Percentiles rank a stretch among this genome's conserved stretches.
phyloP scores from a whole-genome alignment of 306 rosid genomes.

The Castanospermum australe region DNA sequence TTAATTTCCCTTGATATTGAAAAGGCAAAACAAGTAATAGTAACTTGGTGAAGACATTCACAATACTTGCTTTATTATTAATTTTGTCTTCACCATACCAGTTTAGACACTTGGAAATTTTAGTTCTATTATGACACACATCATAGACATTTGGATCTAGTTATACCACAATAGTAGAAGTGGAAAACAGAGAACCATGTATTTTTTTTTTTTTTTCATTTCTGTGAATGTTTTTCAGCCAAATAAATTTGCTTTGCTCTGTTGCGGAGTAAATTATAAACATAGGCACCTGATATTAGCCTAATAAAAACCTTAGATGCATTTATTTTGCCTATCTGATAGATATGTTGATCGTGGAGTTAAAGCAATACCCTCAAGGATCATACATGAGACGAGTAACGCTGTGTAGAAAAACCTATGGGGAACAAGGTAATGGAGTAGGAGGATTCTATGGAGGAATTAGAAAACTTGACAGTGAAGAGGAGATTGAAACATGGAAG shows the following conservation, averaged over 20 bases:
- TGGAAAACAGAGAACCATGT: not conserved
- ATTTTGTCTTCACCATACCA: not conserved
- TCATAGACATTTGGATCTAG: not conserved
- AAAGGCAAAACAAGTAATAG: too few species aligned
- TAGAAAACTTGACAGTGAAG: constrained; percentile 48
- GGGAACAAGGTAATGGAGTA: constrained; percentile 49
- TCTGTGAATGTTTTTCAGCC: not conserved
- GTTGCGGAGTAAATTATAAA: too few species aligned
- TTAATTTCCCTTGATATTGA: not conserved
- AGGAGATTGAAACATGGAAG: constrained; percentile 63
- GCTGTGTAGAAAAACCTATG: constrained; percentile 34
- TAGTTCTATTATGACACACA: too few species aligned
- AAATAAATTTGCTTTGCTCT: not conserved
- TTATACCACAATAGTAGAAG: not conserved
- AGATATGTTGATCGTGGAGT: constrained; percentile 25
- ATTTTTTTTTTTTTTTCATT: not conserved
- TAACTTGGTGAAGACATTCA: not conserved
- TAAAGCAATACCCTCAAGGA: constrained; percentile 46
- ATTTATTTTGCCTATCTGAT: not conserved
- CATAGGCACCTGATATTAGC: not conserved
- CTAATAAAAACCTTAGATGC: not conserved
- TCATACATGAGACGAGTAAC: constrained; percentile 54
- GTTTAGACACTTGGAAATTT: not conserved
- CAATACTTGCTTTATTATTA: not conserved
- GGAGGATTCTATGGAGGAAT: constrained; percentile 72